Conservation (phyloP, 192 early-diverging fungal genomes). For the Coemansia sp. region DNA sequence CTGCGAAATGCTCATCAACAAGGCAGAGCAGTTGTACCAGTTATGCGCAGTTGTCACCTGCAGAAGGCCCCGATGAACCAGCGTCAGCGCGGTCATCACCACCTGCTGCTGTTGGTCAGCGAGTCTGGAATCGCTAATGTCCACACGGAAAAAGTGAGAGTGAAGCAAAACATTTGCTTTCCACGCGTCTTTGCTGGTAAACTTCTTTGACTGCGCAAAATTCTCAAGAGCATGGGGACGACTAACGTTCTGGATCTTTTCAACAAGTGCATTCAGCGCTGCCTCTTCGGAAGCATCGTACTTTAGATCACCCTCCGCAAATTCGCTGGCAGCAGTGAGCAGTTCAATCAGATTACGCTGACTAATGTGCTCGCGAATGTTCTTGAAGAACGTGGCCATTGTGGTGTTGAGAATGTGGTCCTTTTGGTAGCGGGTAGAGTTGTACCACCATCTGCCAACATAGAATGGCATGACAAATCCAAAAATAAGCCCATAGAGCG, state of each 20-base stretch:
- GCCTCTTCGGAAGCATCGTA: slow-evolving; percentile 52
- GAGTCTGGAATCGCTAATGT: slow-evolving; percentile 57
- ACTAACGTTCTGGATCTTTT: slow-evolving; percentile 39
- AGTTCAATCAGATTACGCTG: slow-evolving; percentile 72
- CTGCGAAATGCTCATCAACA: slow-evolving; percentile 84
- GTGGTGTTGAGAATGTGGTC: slow-evolving; percentile 85
- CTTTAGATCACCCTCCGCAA: slow-evolving; percentile 51
- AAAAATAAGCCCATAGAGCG: slow-evolving; percentile 84
- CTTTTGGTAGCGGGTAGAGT: slow-evolving; percentile 83
- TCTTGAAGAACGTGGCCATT: slow-evolving; percentile 90
- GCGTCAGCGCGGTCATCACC: slow-evolving; percentile 68
- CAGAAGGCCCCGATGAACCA: slow-evolving; percentile 80
- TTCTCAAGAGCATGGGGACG: slow-evolving; percentile 40
- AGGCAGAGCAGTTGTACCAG: slow-evolving; percentile 74
- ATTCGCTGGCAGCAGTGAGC: slow-evolving; percentile 74
- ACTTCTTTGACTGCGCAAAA: slow-evolving; percentile 53
- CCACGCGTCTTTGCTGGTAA: slow-evolving; percentile 49
- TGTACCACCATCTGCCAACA: slow-evolving; percentile 95
- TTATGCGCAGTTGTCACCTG: slow-evolving; percentile 83
- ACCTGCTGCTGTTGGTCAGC: slow-evolving; percentile 66
- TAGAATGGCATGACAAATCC: slow-evolving; percentile 84
- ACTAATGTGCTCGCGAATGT: slow-evolving; percentile 74
- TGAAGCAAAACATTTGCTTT: slow-evolving; percentile 78
- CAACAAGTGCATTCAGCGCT: slow-evolving; percentile 51
- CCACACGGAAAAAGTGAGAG: slow-evolving; percentile 79